These are phyloP conservation scores for Agroathelia rolfsii DNA, from an alignment of 1,284 basidiomycete genomes.

Conservation along the genomic window DNA sequence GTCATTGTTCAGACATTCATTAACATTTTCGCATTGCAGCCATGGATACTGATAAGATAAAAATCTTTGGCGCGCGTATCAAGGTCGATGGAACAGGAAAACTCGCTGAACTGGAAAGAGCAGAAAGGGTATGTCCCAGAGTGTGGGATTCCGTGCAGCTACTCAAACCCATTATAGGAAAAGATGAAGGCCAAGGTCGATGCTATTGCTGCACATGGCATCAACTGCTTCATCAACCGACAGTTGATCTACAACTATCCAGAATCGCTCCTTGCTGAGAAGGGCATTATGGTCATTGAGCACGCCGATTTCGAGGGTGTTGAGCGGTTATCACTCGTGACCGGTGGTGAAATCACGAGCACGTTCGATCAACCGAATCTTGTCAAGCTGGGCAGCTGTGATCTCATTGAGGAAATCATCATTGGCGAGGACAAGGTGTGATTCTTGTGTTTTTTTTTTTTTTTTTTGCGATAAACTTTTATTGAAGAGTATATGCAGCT, in stretches of 20 bases:
- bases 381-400: slow-evolving; percentile 90
- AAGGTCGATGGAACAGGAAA: slow-evolving; percentile 95
- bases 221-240: slow-evolving; percentile 97
- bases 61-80: slow-evolving; percentile 94
- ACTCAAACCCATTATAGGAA: slow-evolving; percentile 45
- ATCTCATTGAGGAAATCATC: slow-evolving; percentile 97
- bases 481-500: slow-evolving; percentile 39
- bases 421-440: slow-evolving; percentile 96
- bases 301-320: slow-evolving; percentile 99
- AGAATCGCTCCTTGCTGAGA: slow-evolving; percentile 87
- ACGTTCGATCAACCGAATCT: slow-evolving; percentile 93
- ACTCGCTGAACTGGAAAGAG: slow-evolving; percentile 94
- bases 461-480: neutral
- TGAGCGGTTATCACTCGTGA: slow-evolving; percentile 91
- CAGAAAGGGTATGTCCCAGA: slow-evolving; percentile 60
- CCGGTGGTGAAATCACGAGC: slow-evolving; percentile 94
- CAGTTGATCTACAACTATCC: slow-evolving; percentile 99
- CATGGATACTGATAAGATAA: slow-evolving; percentile 99
- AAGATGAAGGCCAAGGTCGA: slow-evolving; percentile 99
- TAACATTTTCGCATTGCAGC: slow-evolving; percentile 36
- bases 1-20: neutral
- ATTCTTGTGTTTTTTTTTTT: slow-evolving; percentile 3
- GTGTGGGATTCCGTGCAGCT: no score
- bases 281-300: slow-evolving; percentile 94
- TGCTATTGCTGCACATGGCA: slow-evolving; percentile 88